These are phyloP conservation scores for Zygosaccharomyces pseudobailii DNA, from an alignment of 1,139 yeast genomes.

Conservation along the genomic window DNA sequence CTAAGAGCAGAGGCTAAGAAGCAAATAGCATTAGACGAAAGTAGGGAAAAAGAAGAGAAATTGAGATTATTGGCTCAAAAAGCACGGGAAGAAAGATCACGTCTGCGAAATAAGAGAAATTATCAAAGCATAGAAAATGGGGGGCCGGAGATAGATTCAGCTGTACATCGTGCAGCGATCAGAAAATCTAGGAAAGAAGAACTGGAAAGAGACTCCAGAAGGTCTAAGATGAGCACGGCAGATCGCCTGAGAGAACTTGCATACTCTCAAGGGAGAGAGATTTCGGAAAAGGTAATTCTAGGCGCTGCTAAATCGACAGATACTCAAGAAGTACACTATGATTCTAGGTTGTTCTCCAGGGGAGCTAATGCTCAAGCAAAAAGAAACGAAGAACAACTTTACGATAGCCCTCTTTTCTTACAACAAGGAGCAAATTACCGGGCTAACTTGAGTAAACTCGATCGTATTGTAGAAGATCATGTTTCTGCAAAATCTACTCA, in stretches of 20 bases:
- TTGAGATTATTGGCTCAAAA: slow-evolving; percentile 54
- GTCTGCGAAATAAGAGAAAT: slow-evolving; percentile 10
- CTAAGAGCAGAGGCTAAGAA: slow-evolving; percentile 54
- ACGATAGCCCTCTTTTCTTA: slow-evolving; percentile 53
- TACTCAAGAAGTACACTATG: slow-evolving; percentile 44
- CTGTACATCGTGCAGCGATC: slow-evolving; percentile 37
- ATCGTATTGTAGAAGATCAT: slow-evolving; percentile 33
- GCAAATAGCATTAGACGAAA: slow-evolving; percentile 51
- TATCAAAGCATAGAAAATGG: slow-evolving; percentile 11
- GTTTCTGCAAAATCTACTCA: slow-evolving; percentile 40
- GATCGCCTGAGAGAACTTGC: slow-evolving; percentile 43
- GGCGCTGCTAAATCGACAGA: slow-evolving; percentile 45
- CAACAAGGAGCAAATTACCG: slow-evolving; percentile 50
- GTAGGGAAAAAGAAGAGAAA: slow-evolving; percentile 55
- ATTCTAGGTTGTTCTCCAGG: slow-evolving; percentile 49
- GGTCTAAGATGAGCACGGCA: slow-evolving; percentile 44
- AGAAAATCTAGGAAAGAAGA: slow-evolving; percentile 44
- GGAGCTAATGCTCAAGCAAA: slow-evolving; percentile 40
- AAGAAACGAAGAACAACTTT: slow-evolving; percentile 46
- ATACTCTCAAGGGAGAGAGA: slow-evolving; percentile 44
- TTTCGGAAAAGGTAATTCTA: slow-evolving; percentile 50
- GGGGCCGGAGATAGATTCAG: slow-evolving; percentile 25
- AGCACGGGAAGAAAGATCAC: slow-evolving; percentile 41
- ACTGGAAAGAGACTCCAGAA: slow-evolving; percentile 44
- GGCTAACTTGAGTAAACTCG: slow-evolving; percentile 29